These are phyloP conservation scores for Aureoboletus auriporus DNA, from an alignment of 768 basidiomycete genomes.

Conservation along the genomic window DNA sequence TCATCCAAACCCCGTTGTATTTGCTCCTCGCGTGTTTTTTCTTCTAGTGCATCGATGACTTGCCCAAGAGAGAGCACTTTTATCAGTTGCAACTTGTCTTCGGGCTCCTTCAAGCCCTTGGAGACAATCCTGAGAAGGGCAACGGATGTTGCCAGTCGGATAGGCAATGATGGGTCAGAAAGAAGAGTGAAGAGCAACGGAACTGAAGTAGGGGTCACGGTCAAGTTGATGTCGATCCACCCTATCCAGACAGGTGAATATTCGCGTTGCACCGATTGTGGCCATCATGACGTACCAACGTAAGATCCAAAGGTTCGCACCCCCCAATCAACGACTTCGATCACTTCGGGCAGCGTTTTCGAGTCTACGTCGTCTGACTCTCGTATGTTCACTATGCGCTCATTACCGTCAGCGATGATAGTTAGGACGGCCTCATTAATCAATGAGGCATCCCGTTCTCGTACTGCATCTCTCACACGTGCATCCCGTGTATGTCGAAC, in stretches of 20 bases:
- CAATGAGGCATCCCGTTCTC: conserved; percentile 81
- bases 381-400: conserved; percentile 49
- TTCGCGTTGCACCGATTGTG: not conserved
- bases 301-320: conserved; percentile 90
- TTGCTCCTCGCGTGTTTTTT: conserved; percentile 67
- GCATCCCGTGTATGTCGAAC: conserved; percentile 78
- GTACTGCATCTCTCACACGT: conserved; percentile 82
- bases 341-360: conserved; percentile 51
- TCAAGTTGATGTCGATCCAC: conserved; percentile 97
- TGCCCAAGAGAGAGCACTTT: conserved; percentile 84
- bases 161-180: conserved; percentile 68
- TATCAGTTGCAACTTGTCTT: conserved; percentile 85
- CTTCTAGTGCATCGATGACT: conserved; percentile 77
- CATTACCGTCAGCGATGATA: conserved; percentile 68
- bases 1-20: conserved; percentile 59
- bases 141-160: conserved; percentile 80
- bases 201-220: conserved; percentile 87
- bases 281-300: conserved; percentile 63
- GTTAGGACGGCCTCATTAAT: conserved; percentile 88
- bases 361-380: conserved; percentile 43
- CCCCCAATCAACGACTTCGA: conserved; percentile 90
- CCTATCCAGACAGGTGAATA: conserved; percentile 43
- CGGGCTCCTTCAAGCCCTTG: conserved; percentile 90
- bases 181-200: conserved; percentile 81
- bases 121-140: conserved; percentile 79